Evolutionary conservation across 768 basidiomycete genomes (phyloP).

Genomic region (Boletus tylopilopsis): DNA sequence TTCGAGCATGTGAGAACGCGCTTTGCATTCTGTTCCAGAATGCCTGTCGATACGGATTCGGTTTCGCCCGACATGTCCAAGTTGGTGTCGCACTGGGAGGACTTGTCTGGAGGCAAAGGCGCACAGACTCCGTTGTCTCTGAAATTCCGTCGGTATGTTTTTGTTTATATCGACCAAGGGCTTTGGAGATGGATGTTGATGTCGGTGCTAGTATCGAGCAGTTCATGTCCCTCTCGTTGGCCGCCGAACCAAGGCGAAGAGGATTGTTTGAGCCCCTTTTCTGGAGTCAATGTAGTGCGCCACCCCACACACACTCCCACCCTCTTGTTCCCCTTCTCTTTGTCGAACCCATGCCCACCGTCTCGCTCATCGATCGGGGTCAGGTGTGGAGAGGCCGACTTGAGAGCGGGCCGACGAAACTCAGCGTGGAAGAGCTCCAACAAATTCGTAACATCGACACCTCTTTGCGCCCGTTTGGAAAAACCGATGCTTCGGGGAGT

Average conservation of each 20-base stretch:
- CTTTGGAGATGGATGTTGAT: background rate
- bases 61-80: conserved; percentile 43
- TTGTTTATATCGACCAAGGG: too few relatives aligned
- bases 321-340: conserved; percentile 68
- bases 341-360: conserved; percentile 65
- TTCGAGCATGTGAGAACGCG: conserved; percentile 51
- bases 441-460: conserved; percentile 51
- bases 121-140: conserved; percentile 39
- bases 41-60: conserved; percentile 35
- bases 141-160: conserved; percentile 64
- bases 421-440: conserved; percentile 55
- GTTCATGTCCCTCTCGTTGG: conserved; percentile 73
- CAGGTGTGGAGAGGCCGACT: conserved; percentile 63
- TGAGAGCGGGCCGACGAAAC: conserved; percentile 51
- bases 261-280: conserved; percentile 76
- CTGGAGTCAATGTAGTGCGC: conserved; percentile 50
- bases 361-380: conserved; percentile 65
- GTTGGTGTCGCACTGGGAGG: conserved; percentile 57
- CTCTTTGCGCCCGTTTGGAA: conserved; percentile 34
- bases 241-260: conserved; percentile 70
- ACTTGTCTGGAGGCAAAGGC: conserved; percentile 37
- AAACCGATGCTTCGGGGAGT: conserved; percentile 10
- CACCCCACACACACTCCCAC: conserved; percentile 38
- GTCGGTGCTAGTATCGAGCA: conserved; percentile 54
- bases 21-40: conserved; percentile 50